Evolutionary conservation across 805 yeast species (phyloP), one percentile per base, ranked within the genome.

Genomic region (Cyberlindnera suaveolens): DNA sequence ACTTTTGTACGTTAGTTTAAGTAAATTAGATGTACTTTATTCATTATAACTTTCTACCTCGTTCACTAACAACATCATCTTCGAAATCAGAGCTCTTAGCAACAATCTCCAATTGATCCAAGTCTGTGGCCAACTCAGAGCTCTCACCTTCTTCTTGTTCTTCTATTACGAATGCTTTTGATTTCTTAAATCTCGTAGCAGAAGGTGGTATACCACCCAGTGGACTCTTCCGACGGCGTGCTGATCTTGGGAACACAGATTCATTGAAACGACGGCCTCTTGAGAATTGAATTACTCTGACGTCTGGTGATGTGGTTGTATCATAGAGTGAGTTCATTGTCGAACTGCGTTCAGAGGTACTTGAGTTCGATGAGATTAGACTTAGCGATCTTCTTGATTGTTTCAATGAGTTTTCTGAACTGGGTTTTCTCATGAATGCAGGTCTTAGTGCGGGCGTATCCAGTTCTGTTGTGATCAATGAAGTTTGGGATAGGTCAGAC

Each of bases 401-500:
- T 49, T 40, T 53, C 45, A 44, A 41, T 20, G 58, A 56, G 15
- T 45, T 53, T 35, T 51, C 61, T 6, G 54, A 52, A 34, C 54
- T 52, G 23, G 40, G 43, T 42, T 36, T 55, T 47, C 51, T 50
- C 31, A 38, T 33, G 39, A 49, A 57, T 3, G 51, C 38, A 8
- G 58, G 59, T 34, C 61, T 42, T 20, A 46, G 43, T 26, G 36
- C 18, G 17, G 43, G 36, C 4, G 39, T 35, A 11, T 46, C 52
- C 13, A 50, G 42, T 27, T 44, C 42, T 10, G 42, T 42, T 3
- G 53, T 48, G 30, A 46, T 42, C 10, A 44, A 48, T 1, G 58
- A 54, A 3, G 48, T 64, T 31, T 62, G 61, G 5, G 75, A 72
- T 0, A 81, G 68, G 43, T 77, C 82, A 0, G 82, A 77, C 33